Conservation (phyloP, 176 grass and related monocot genomes). For the Ensete ventricosum region DNA sequence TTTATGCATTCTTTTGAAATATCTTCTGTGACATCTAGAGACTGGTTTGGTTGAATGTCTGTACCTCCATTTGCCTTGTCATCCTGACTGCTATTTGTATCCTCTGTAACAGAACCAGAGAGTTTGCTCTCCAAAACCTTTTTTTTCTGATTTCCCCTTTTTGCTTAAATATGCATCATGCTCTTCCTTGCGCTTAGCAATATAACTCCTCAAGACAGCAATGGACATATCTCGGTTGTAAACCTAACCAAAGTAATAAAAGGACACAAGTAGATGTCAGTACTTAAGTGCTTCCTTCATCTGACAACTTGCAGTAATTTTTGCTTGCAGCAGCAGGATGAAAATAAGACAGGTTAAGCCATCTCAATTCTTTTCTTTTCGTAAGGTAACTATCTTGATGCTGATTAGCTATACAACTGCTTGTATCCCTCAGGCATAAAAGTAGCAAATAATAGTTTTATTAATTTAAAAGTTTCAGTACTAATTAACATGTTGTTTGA, state of each 20-base stretch:
- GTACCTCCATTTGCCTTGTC: conserved; percentile 35
- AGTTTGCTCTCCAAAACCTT: conserved; percentile 2
- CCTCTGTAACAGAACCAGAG: conserved; percentile 34
- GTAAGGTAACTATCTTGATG: background rate
- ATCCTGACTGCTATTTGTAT: conserved; percentile 20
- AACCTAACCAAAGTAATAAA: conserved; percentile 46
- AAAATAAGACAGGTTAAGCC: too few species aligned
- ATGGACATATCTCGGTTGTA: conserved; percentile 98
- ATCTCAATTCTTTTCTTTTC: background rate
- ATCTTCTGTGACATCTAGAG: conserved; percentile 27
- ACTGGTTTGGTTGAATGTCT: conserved; percentile 30
- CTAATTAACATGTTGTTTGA: too few species aligned
- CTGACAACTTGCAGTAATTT: too few species aligned
- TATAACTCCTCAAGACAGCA: conserved; percentile 76
- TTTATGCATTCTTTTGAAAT: conserved; percentile 29
- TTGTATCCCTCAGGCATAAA: background rate
- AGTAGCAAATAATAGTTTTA: background rate
- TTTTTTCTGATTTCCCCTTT: conserved; percentile 32
- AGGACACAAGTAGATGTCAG: background rate
- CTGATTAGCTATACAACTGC: background rate
- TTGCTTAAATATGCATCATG: conserved; percentile 52
- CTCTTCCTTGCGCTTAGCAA: conserved; percentile 77
- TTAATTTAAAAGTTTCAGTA: too few species aligned
- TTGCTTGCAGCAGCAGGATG: background rate
- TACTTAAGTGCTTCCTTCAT: too few species aligned